A percentile compares a stretch with the other conserved stretches of the same genome.
These are phyloP conservation scores for Endotrypanum monterogeii DNA, from an alignment of 208 protist genomes.

Conservation along the genomic window DNA sequence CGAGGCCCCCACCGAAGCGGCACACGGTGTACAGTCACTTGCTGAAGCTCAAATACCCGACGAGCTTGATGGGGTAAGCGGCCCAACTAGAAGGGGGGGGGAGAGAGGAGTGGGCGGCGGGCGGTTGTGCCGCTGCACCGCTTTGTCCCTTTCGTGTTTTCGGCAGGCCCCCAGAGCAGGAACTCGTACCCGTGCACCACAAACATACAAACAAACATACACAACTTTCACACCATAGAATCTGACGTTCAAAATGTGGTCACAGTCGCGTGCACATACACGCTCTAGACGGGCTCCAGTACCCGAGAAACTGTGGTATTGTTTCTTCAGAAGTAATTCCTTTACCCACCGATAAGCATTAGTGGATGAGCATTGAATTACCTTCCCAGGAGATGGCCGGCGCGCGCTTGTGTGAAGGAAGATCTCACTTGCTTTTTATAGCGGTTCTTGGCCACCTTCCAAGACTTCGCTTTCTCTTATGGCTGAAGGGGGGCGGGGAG, in stretches of 20 bases:
- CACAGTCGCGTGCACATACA: neutral
- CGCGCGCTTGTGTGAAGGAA: neutral
- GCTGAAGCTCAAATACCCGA: constrained; percentile 41
- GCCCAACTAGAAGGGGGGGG: no score
- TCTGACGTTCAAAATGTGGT: neutral
- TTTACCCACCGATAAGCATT: neutral
- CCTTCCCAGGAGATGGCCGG: neutral
- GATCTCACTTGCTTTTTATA: neutral
- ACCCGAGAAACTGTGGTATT: neutral
- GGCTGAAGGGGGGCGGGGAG: no score
- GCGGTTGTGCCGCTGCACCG: neutral
- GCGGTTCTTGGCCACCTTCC: neutral
- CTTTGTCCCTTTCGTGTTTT: neutral
- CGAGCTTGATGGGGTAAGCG: constrained; percentile 15
- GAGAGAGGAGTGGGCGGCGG: no score
- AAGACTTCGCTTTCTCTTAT: neutral
- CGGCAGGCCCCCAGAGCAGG: no score
- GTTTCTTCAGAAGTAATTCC: no score
- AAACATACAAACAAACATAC: neutral
- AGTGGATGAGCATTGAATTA: neutral
- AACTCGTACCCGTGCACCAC: no score
- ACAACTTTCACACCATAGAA: neutral
- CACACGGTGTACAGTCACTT: constrained; percentile 61
- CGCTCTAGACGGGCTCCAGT: neutral
- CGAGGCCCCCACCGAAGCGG: constrained; percentile 56